Base-by-base conservation (phyloP, 163 green algal genomes). In the Scenedesmus sp. region DNA sequence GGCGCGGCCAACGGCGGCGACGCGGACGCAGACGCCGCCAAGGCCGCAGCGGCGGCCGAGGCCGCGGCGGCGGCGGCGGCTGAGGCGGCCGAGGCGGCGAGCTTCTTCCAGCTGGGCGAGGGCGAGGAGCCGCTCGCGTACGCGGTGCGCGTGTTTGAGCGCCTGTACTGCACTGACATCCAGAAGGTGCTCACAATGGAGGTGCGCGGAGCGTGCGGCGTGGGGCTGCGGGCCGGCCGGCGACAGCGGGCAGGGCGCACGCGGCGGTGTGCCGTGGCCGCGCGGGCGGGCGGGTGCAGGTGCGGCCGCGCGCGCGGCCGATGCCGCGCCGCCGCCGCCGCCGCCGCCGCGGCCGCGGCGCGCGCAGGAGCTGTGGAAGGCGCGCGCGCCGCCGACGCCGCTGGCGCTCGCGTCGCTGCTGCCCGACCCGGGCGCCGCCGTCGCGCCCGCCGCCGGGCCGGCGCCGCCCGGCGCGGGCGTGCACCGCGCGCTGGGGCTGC, bases 361-460 rank as follows among this genome's bases (percentile, higher is more conserved):
- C 34, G 28, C 36, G 48, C 88, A 97, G 87, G 89, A 94, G 50
- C 72, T 97, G 36, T 97, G 96, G 96, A 91, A 95, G 77, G 85
- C 78, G 11, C 83, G 95, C 0, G 57, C 58, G 2, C 86, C 88
- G 10, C 94, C 94, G 11, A 81, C 42, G 20, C 81, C 92, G 3
- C 83, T 98, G 33, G 15, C 77, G 11, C 81, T 95, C 13, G 39
- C 39, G 0, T 50, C 87, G 31, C 76, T 93, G 29, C 48, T 91
- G 48, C 58, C 63, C 4, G 48, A 60, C 14, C 57, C 10, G 60
- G 33, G 29, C 20, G 45, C 22, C 63, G 58, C 58, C n/a, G n/a
- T n/a, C n/a, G n/a, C n/a, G n/a, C n/a, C n/a, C n/a, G n/a, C n/a
- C n/a, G n/a, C n/a, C n/a, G n/a, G n/a, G n/a, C n/a, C n/a, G n/a